Percentiles rank a stretch among this genome's conserved stretches.
Evolutionary conservation across 2,329 filamentous ascomycete species (phyloP).

Genomic region (Boeremia exigua): DNA sequence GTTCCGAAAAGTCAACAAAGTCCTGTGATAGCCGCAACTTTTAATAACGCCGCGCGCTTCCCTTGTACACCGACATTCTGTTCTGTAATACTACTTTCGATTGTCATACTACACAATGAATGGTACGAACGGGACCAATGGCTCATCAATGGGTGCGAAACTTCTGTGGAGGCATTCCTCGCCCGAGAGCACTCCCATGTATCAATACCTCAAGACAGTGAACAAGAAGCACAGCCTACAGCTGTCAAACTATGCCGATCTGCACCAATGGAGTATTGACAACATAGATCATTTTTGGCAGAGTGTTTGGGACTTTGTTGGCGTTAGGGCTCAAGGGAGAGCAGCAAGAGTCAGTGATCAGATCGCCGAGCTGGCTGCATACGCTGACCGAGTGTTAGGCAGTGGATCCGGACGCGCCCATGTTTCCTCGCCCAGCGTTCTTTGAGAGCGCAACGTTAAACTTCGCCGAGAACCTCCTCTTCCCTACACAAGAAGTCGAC

Average conservation of each 20-base stretch:
- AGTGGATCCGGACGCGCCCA: slow-evolving; percentile 68
- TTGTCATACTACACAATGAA: slow-evolving; percentile 11
- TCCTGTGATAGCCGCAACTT: slow-evolving; percentile 12
- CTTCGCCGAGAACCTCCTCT: slow-evolving; percentile 94
- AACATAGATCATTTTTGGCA: slow-evolving; percentile 81
- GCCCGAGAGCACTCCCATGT: slow-evolving; percentile 73
- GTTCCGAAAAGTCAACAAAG: slow-evolving; percentile 8
- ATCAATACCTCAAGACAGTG: slow-evolving; percentile 72
- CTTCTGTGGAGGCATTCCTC: slow-evolving; percentile 72
- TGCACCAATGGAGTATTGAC: slow-evolving; percentile 85
- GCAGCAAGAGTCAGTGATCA: slow-evolving; percentile 64
- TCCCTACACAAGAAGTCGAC: slow-evolving; percentile 66
- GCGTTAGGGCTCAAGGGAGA: slow-evolving; percentile 70
- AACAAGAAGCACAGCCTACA: slow-evolving; percentile 70
- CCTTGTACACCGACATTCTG: neutral
- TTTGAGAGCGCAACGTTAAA: slow-evolving; percentile 82
- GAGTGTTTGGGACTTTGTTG: slow-evolving; percentile 82
- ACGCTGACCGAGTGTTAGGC: slow-evolving; percentile 59
- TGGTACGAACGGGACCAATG: slow-evolving; percentile 23
- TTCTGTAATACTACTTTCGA: neutral
- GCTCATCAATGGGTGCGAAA: slow-evolving; percentile 25
- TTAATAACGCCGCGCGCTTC: neutral
- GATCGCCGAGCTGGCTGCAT: neutral
- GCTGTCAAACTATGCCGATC: slow-evolving; percentile 71
- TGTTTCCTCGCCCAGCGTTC: slow-evolving; percentile 89